These are phyloP conservation scores for Apiotrichum porosum DNA, from an alignment of 1,284 basidiomycete genomes.

Conservation along the genomic window DNA sequence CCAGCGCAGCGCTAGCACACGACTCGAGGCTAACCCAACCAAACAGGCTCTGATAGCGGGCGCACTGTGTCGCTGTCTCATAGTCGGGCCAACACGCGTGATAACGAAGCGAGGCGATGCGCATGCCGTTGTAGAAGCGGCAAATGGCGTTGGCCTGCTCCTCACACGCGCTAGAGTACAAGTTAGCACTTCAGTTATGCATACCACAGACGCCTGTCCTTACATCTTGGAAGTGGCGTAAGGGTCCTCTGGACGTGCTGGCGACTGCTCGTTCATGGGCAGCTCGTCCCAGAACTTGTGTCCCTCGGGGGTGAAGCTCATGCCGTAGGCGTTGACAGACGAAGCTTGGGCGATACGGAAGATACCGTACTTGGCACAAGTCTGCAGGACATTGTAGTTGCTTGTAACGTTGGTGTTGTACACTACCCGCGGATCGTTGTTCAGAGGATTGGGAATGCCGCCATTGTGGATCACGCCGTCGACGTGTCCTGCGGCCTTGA, in stretches of 20 bases:
- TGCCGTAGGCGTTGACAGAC: conserved; percentile 37
- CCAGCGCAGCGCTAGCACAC: conserved; percentile 28
- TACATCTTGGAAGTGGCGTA: too few species aligned
- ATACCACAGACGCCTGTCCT: too few species aligned
- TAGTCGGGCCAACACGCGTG: conserved; percentile 32
- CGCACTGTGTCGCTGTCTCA: conserved; percentile 3
- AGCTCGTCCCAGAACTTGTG: conserved; percentile 28
- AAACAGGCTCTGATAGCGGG: conserved; percentile 42
- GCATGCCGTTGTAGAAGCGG: conserved; percentile 17
- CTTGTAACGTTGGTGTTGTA: conserved; percentile 44
- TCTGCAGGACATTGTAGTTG: conserved; percentile 41
- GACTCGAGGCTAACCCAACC: conserved; percentile 42
- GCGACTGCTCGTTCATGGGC: conserved; percentile 33
- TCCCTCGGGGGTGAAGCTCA: conserved; percentile 28
- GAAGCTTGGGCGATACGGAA: conserved; percentile 45
- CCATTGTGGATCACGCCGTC: conserved; percentile 48
- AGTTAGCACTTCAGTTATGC: too few species aligned
- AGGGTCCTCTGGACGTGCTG: conserved; percentile 20
- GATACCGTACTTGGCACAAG: conserved; percentile 37
- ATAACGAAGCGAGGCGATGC: conserved; percentile 46
- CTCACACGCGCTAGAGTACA: conserved; percentile 45
- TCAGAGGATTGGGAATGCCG: conserved; percentile 40
- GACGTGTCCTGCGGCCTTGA: too few species aligned
- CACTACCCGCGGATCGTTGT: conserved; percentile 27
- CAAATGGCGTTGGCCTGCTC: conserved; percentile 40